Evolutionary conservation across 73 alveolate genomes (phyloP).

Genomic region (Tetrahymena malaccensis): DNA sequence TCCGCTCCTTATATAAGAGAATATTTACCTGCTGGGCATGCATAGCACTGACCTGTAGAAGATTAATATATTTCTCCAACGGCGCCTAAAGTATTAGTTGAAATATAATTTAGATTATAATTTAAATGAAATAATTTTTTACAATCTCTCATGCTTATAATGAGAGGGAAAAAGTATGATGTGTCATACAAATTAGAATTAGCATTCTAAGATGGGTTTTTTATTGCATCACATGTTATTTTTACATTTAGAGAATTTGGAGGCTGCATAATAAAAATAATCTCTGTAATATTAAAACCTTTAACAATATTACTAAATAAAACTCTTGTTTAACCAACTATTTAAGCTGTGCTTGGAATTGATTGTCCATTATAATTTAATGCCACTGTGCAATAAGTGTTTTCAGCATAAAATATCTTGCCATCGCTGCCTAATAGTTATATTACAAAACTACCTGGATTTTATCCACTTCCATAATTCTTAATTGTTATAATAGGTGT

Average conservation of each 20-base stretch:
- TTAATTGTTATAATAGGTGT: conserved; percentile 4
- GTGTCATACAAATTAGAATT: neutral
- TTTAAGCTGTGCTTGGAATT: neutral
- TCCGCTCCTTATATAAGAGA: neutral
- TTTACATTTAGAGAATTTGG: neutral
- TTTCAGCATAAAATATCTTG: neutral
- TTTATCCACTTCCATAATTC: conserved; percentile 1
- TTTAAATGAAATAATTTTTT: neutral
- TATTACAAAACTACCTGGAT: neutral
- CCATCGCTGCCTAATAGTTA: neutral
- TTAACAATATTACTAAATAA: neutral
- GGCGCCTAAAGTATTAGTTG: neutral
- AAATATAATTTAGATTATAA: neutral
- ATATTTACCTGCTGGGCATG: neutral
- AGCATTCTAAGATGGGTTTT: neutral
- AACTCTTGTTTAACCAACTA: neutral
- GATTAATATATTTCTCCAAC: neutral
- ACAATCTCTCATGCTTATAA: neutral
- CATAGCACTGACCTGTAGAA: neutral
- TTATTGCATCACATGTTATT: neutral
- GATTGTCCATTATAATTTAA: neutral
- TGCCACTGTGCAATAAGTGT: neutral
- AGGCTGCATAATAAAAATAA: neutral
- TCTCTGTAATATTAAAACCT: neutral
- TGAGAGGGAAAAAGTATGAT: neutral